A percentile compares a stretch with the other conserved stretches of the same genome.
Conservation (phyloP, 73 alveolate species). For the Paramecium sonneborni region DNA sequence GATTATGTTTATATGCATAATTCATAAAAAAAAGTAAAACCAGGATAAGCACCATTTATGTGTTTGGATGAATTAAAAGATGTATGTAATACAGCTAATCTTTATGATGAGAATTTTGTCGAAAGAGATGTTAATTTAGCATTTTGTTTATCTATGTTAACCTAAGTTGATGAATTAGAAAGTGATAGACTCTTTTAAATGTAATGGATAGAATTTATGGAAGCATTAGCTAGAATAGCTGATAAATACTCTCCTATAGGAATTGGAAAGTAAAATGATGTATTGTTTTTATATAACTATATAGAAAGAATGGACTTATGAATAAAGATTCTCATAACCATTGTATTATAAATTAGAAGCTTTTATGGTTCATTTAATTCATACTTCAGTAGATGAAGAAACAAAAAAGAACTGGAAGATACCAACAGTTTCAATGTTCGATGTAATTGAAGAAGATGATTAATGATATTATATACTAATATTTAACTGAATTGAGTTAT, state of each 20-base stretch:
- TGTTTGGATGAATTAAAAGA: constrained; percentile 70
- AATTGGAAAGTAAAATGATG: constrained; percentile 21
- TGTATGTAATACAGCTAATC: constrained; percentile 44
- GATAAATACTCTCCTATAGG: constrained; percentile 27
- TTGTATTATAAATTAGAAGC: background rate
- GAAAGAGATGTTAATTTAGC: constrained; percentile 74
- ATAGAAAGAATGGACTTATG: background rate
- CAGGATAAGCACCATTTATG: constrained; percentile 78
- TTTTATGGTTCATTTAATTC: constrained; percentile 26
- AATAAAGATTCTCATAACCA: background rate
- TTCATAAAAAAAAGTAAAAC: constrained; percentile 74
- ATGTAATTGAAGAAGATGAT: constrained; percentile 40
- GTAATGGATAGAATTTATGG: constrained; percentile 30
- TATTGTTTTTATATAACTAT: background rate
- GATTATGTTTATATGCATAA: constrained; percentile 43
- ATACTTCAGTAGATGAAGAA: constrained; percentile 35
- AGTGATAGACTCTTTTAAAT: constrained; percentile 69
- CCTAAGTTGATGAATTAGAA: constrained; percentile 77
- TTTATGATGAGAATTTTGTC: constrained; percentile 65
- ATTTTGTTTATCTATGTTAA: constrained; percentile 74
- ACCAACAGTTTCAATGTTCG: constrained; percentile 41
- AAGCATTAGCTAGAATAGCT: constrained; percentile 41
- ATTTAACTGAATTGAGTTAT: background rate
- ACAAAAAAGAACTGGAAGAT: constrained; percentile 25
- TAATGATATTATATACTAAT: background rate